Evolutionary conservation across 2,329 filamentous ascomycete genomes (phyloP), one percentile per base, ranked within the genome.

Genomic region (Ophiostoma montium): DNA sequence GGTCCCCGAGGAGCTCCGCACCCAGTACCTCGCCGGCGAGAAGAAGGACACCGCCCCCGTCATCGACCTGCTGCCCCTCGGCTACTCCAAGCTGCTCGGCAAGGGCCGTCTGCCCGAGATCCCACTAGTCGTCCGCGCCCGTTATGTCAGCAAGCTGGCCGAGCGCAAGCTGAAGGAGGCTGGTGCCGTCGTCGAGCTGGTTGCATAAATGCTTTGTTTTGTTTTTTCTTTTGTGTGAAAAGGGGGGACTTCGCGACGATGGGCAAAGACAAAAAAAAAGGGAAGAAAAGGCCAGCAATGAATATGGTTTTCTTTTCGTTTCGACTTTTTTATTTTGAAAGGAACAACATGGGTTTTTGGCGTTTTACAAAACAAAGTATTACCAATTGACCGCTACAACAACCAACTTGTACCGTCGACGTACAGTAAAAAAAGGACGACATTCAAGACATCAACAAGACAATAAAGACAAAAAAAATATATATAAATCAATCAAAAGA

Each of bases 151-250:
- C 78, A 84, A 85, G 69, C 82, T 95, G 70, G 92, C 92, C 60
- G 92, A 98, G 84, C 78, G 86, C 76, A 98, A 98, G 85, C 95
- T 98, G 74, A 94, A 86, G 69, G 87, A 92, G 71, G 90, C 89
- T 64, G 92, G 92, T 70, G 90, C 90, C 72, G 86, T 95, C 65
- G 76, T 94, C 64, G 87, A 95, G 80, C 79, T 95, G 69, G 86
- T 95, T 66, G 89, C 88, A 73, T 95, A 84, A 77, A 54, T 30
- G 33, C 35, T 46, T 39, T 33, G 33, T 35, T 35, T 41, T 50
- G 21, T 42, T 27, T 11, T 46, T 41, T 31, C 15, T 33, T 42
- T 16, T 45, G 21, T 12, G 16, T 9, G 12, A 35, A 44, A 47
- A 35, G 18, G 45, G 32, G 18, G 13, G 10, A 44, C n/a, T 27